These are phyloP conservation scores for Penicillium pulvis DNA, from an alignment of 495 filamentous ascomycete species.

Conservation along the genomic window DNA sequence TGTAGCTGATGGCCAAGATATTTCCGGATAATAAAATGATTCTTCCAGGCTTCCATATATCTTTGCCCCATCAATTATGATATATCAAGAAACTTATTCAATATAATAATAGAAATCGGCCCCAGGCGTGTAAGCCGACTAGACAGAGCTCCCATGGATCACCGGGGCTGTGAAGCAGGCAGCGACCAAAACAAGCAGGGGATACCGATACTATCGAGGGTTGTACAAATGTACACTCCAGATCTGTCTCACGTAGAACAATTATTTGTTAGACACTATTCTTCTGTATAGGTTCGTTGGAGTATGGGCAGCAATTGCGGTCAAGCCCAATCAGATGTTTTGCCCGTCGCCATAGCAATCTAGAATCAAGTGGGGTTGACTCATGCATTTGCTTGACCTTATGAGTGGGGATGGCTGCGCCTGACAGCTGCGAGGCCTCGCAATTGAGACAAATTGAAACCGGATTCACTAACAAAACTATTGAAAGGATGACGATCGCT, in stretches of 20 bases:
- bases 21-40: background rate
- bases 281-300: background rate
- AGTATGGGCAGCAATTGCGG: constrained; percentile 4
- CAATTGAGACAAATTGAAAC: constrained; percentile 30
- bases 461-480: constrained; percentile 22
- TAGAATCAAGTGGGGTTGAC: constrained; percentile 1
- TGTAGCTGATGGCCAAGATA: background rate
- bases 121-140: background rate
- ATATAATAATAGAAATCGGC: constrained; percentile 10
- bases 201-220: background rate
- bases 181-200: constrained; percentile 22
- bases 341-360: constrained; percentile 30
- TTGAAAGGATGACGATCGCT: constrained; percentile 25
- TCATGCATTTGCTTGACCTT: constrained; percentile 14
- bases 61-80: background rate
- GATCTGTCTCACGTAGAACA: constrained; percentile 20
- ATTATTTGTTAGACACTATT: background rate
- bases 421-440: constrained; percentile 22
- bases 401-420: constrained; percentile 20
- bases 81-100: background rate
- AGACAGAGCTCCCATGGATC: background rate
- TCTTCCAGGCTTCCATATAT: background rate
- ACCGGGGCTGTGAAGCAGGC: constrained; percentile 19
- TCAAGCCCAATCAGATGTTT: constrained; percentile 14
- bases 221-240: constrained; percentile 1